Evolutionary conservation across 106 monocot species (phyloP).

Genomic region (Apostasia shenzhenica): DNA sequence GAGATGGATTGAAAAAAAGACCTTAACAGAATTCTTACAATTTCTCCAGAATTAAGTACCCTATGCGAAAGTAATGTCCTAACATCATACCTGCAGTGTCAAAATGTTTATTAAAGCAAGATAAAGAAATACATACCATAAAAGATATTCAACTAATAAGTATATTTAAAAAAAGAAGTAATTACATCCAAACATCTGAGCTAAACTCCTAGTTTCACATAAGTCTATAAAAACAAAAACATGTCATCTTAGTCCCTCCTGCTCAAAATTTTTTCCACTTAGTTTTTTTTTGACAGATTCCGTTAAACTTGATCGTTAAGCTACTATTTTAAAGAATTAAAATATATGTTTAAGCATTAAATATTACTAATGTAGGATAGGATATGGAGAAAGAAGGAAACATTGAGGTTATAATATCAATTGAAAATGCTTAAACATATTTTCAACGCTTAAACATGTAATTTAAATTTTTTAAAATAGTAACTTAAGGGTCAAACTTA

Average conservation of each 20-base stretch:
- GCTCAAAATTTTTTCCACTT: not conserved
- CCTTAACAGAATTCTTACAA: constrained; percentile 20
- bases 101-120: not conserved
- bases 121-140: not conserved
- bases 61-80: constrained; percentile 38
- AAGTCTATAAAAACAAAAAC: not conserved
- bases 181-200: no score
- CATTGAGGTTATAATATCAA: no score
- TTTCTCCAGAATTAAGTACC: constrained; percentile 30
- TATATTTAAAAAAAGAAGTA: not conserved
- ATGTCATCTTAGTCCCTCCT: not conserved
- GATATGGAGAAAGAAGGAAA: no score
- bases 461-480: no score
- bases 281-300: not conserved
- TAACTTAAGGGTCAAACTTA: no score
- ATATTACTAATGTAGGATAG: no score
- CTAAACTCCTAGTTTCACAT: not conserved
- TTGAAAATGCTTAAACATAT: no score
- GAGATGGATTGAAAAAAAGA: no score
- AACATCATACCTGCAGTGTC: constrained; percentile 60
- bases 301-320: no score
- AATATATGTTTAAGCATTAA: no score
- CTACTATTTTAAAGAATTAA: no score
- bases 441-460: no score
- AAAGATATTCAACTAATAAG: not conserved